phyloP scores from a whole-genome alignment of 2,329 filamentous ascomycete genomes.

The Fusarium sororula region DNA sequence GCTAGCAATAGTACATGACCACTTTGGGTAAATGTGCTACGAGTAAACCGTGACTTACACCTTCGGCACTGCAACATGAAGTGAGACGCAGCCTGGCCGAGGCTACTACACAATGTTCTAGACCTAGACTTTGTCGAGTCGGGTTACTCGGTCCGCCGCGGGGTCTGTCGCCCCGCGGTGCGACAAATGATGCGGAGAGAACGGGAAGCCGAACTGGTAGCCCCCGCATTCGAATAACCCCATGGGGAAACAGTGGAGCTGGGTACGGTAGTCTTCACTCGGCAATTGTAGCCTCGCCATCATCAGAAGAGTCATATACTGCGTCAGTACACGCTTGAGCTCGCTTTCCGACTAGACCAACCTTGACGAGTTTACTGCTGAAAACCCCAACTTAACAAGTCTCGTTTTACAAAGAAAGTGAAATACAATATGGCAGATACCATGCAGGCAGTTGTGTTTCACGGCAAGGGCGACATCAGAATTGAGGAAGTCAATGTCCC shows the following conservation, averaged over 20 bases:
- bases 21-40: not conserved
- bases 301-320: not conserved
- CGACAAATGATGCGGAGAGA: not conserved
- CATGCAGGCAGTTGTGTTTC: not conserved
- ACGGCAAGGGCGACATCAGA: not conserved
- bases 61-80: not conserved
- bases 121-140: too few relatives aligned
- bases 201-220: not conserved
- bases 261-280: too few relatives aligned
- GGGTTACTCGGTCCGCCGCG: not conserved
- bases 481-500: not conserved
- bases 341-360: accelerated
- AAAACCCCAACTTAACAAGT: accelerated
- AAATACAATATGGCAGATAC: not conserved
- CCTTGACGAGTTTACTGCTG: not conserved
- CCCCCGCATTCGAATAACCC: not conserved
- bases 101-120: too few relatives aligned
- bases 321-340: accelerated
- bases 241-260: not conserved
- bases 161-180: not conserved
- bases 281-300: not conserved
- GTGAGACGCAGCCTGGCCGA: not conserved
- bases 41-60: not conserved
- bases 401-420: too few relatives aligned
- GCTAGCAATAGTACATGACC: too few relatives aligned